Evolutionary conservation across 768 basidiomycete species (phyloP).

Genomic region (Tricholomella constricta): DNA sequence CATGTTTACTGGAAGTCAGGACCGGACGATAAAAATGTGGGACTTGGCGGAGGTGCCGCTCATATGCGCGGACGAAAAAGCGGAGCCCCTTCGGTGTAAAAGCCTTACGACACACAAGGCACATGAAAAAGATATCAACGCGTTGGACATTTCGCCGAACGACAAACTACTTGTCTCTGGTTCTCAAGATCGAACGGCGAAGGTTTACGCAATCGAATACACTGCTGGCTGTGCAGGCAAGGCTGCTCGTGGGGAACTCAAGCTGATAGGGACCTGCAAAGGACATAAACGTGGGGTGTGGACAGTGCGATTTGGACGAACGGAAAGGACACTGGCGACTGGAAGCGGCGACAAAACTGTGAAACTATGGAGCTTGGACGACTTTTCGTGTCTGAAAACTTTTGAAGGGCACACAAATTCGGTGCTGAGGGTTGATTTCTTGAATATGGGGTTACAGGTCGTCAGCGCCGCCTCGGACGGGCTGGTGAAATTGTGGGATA

Average conservation of each 20-base stretch:
- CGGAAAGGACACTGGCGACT: constrained; percentile 85
- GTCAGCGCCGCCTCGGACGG: constrained; percentile 93
- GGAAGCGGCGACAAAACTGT: constrained; percentile 96
- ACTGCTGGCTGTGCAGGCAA: constrained; percentile 37
- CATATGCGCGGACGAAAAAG: constrained; percentile 23
- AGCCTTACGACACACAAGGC: constrained; percentile 87
- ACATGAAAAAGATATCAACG: constrained; percentile 99
- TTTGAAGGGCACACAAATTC: constrained; percentile 99
- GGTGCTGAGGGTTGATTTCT: constrained; percentile 89
- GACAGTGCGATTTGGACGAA: constrained; percentile 85
- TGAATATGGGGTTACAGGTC: constrained; percentile 81
- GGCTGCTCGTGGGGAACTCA: constrained; percentile 66
- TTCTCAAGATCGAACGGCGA: constrained; percentile 94
- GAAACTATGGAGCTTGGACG: constrained; percentile 91
- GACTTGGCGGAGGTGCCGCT: constrained; percentile 64
- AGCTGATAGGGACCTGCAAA: constrained; percentile 82
- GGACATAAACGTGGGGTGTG: constrained; percentile 98
- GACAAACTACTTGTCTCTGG: constrained; percentile 88
- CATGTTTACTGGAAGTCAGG: constrained; percentile 95
- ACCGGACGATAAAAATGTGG: constrained; percentile 99
- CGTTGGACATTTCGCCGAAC: constrained; percentile 90
- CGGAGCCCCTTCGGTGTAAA: constrained; percentile 52
- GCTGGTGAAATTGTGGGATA: constrained; percentile 93
- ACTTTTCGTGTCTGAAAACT: constrained; percentile 92
- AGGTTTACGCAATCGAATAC: constrained; percentile 81